A percentile compares a stretch with the other conserved stretches of the same genome.
These are phyloP conservation scores for Phlyctochytrium bullatum DNA, from an alignment of 192 early-diverging fungal species.

Conservation along the genomic window DNA sequence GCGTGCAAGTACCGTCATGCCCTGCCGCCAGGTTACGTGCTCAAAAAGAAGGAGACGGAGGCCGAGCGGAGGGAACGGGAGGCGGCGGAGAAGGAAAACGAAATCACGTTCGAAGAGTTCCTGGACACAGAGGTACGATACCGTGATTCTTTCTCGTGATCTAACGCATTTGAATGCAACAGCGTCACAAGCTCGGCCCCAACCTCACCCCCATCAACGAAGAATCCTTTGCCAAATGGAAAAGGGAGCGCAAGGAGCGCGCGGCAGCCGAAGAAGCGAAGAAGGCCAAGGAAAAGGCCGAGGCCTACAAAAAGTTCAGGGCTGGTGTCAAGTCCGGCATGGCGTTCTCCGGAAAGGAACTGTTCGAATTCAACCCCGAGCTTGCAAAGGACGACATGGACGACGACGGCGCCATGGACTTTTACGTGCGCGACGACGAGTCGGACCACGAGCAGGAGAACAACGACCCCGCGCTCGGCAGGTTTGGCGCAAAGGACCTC, in stretches of 20 bases:
- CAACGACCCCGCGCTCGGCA: conserved; percentile 24
- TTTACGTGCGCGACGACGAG: conserved; percentile 81
- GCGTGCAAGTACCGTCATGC: conserved; percentile 96
- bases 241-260: conserved; percentile 74
- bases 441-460: conserved; percentile 60
- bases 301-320: conserved; percentile 77
- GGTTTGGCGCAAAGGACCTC: conserved; percentile 36
- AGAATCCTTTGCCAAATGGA: conserved; percentile 92
- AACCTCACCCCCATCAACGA: conserved; percentile 94
- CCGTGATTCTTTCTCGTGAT: background rate
- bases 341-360: conserved; percentile 85
- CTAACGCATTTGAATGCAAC: conserved; percentile 7
- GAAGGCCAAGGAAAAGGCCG: conserved; percentile 58
- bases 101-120: conserved; percentile 96
- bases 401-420: conserved; percentile 74
- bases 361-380: conserved; percentile 97
- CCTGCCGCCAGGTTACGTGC: conserved; percentile 91
- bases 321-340: conserved; percentile 89
- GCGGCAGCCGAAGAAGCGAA: conserved; percentile 65
- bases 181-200: conserved; percentile 90
- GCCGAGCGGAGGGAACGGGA: conserved; percentile 70
- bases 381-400: conserved; percentile 72
- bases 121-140: conserved; percentile 82
- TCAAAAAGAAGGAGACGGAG: conserved; percentile 82
- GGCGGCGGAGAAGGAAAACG: conserved; percentile 67